These are phyloP conservation scores for Starmerella bacillaris DNA, from an alignment of 805 yeast species.

Conservation along the genomic window DNA sequence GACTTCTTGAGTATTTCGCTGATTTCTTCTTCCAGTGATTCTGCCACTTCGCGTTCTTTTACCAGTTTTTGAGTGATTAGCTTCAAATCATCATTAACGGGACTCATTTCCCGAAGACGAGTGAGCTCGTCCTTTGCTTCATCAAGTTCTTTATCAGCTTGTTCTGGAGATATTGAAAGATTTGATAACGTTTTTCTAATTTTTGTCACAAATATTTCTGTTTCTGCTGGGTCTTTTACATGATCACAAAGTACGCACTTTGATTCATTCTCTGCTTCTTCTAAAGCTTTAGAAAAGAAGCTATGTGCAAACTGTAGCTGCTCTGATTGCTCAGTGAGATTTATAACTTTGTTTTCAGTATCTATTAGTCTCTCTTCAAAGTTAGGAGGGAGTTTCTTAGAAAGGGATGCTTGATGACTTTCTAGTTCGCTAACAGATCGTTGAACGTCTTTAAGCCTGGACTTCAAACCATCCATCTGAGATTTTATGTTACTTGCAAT, in stretches of 20 bases:
- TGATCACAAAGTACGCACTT: constrained; percentile 61
- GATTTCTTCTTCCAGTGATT: no score
- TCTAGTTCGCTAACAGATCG: no score
- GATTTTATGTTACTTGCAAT: no score
- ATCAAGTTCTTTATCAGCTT: constrained; percentile 22
- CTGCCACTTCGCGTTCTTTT: no score
- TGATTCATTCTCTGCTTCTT: constrained; percentile 34
- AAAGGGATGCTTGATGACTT: no score
- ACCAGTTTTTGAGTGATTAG: no score
- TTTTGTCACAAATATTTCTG: constrained; percentile 10
- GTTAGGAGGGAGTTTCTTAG: constrained; percentile 6
- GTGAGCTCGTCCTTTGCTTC: constrained; percentile 8
- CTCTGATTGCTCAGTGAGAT: constrained; percentile 46
- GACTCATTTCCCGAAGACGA: constrained; percentile 5
- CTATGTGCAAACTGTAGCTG: constrained; percentile 50
- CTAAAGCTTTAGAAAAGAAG: constrained; percentile 53
- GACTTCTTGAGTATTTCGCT: no score
- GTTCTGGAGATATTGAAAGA: constrained; percentile 22
- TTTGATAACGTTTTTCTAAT: constrained; percentile 21
- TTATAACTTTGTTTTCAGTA: constrained; percentile 42
- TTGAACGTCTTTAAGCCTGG: no score
- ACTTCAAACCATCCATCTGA: no score
- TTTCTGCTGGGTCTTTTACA: constrained; percentile 30
- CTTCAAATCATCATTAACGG: no score
- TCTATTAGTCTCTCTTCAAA: constrained; percentile 24